Evolutionary conservation across 2,329 filamentous ascomycete species (phyloP).

Genomic region (Mycocentrospora acerina): DNA sequence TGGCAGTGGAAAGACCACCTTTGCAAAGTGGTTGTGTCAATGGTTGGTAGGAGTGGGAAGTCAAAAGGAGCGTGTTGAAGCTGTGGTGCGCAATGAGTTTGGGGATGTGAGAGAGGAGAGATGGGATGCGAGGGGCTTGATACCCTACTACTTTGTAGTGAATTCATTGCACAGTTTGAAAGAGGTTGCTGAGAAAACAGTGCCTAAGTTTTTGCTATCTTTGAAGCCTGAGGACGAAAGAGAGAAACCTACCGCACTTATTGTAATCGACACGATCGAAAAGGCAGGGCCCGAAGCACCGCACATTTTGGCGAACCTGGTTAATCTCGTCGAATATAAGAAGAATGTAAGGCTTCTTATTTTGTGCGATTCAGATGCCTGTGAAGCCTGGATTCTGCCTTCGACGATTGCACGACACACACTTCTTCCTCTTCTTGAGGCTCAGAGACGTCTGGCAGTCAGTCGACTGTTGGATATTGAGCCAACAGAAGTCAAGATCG

Average conservation of each 20-base stretch:
- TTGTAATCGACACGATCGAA: not conserved
- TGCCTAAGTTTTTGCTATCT: not conserved
- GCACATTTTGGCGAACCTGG: not conserved
- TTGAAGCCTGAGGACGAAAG: not conserved
- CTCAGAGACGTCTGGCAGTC: not conserved
- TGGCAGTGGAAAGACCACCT: slow-evolving; percentile 1
- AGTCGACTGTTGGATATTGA: not conserved
- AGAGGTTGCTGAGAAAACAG: not conserved
- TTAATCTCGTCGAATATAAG: not conserved
- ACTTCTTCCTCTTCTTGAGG: not conserved
- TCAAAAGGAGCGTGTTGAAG: not conserved
- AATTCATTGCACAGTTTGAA: not conserved
- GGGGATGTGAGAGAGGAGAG: slow-evolving; percentile 1
- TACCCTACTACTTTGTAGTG: not conserved
- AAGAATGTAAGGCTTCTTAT: not conserved
- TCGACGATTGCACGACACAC: not conserved
- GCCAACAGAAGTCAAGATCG: not conserved
- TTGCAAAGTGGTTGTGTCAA: not conserved
- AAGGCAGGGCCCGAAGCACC: not conserved
- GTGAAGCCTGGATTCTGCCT: not conserved
- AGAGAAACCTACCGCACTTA: too few relatives aligned
- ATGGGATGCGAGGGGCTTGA: not conserved
- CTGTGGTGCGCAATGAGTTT: slow-evolving; percentile 1
- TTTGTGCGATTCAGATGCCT: not conserved
- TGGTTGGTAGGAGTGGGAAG: not conserved